A percentile compares a stretch with the other conserved stretches of the same genome.
Evolutionary conservation across 805 yeast genomes (phyloP).

Genomic region (Candida ponderosae): DNA sequence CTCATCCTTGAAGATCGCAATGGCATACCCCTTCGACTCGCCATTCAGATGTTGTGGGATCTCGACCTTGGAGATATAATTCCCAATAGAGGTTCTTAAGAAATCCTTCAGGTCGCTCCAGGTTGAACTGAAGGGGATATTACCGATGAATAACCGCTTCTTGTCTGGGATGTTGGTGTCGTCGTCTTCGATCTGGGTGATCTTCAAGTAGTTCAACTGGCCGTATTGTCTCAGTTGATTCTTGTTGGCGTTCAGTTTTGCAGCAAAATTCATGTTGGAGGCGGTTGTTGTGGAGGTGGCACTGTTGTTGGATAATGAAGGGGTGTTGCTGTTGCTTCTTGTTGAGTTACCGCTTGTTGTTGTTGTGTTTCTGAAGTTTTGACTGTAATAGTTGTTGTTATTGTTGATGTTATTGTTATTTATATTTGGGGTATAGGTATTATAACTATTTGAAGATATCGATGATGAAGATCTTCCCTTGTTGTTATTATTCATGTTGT

Average conservation of each 20-base stretch:
- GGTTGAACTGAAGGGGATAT: conserved; percentile 40
- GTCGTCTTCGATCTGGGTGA: neutral
- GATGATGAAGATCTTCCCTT: no score
- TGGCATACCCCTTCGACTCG: conserved; percentile 53
- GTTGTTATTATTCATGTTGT: no score
- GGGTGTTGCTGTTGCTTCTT: neutral
- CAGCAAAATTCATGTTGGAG: no score
- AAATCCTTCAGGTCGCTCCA: conserved; percentile 33
- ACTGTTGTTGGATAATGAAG: neutral
- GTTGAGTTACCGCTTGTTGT: no score
- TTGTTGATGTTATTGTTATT: no score
- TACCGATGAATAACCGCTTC: conserved; percentile 44
- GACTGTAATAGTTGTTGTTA: no score
- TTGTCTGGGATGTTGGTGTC: conserved; percentile 25
- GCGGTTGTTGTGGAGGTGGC: neutral
- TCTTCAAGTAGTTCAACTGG: neutral
- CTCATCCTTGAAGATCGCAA: conserved; percentile 42
- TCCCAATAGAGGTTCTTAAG: conserved; percentile 17
- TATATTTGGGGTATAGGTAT: no score
- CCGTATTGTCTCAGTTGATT: neutral
- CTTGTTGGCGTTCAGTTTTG: no score
- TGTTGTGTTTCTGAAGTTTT: no score
- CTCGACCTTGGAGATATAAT: conserved; percentile 23
- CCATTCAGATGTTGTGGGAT: conserved; percentile 30
- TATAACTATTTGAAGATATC: no score